Conservation (phyloP, 2,329 filamentous ascomycete genomes). For the Penicillium oxalicum region DNA sequence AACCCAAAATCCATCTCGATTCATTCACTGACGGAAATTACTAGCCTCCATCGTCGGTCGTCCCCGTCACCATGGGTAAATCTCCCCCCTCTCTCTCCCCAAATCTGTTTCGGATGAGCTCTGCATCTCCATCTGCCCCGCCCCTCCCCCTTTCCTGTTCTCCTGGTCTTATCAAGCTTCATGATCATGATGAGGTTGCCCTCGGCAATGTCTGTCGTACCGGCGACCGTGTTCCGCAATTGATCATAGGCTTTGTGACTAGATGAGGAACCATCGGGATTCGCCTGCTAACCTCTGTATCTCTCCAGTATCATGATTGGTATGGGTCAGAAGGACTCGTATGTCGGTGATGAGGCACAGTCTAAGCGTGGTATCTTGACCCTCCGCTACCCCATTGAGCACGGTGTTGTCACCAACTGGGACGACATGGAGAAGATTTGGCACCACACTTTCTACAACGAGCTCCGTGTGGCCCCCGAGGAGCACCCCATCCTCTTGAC, state of each 20-base stretch:
- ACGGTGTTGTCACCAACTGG: conserved; percentile 99
- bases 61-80: conserved; percentile 99
- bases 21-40: conserved; percentile 17
- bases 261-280: too few relatives aligned
- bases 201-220: too few relatives aligned
- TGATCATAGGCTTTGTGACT: too few relatives aligned
- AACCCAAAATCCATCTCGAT: conserved; percentile 3
- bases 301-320: conserved; percentile 94
- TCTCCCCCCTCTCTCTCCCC: not conserved
- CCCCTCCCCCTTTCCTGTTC: not conserved
- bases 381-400: conserved; percentile 98
- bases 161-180: not conserved
- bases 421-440: conserved; percentile 99
- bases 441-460: conserved; percentile 99
- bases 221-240: too few relatives aligned
- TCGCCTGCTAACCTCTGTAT: not conserved
- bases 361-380: conserved; percentile 99
- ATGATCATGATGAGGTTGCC: too few relatives aligned
- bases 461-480: conserved; percentile 98
- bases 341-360: conserved; percentile 99
- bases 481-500: conserved; percentile 99
- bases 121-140: not conserved
- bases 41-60: conserved; percentile 98
- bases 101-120: not conserved
- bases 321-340: conserved; percentile 99